Conservation (phyloP, 2,329 filamentous ascomycete species). For the Arachnopeziza araneosa region DNA sequence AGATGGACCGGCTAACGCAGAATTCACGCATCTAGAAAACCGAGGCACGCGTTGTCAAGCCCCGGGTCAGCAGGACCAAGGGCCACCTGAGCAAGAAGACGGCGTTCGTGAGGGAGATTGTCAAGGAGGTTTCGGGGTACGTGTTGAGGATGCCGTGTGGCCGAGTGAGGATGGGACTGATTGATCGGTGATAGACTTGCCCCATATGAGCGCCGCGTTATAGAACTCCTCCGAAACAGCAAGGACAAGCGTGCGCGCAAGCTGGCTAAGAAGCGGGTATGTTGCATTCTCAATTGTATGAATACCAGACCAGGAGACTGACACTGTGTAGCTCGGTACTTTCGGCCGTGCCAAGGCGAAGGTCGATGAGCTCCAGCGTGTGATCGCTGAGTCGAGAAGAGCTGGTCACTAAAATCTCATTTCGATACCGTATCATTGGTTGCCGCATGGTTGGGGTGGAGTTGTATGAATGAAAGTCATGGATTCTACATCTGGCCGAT, state of each 20-base stretch:
- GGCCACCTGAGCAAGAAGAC: slow-evolving; percentile 96
- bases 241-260: slow-evolving; percentile 99
- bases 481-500: slow-evolving; percentile 1
- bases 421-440: slow-evolving; percentile 13
- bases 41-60: slow-evolving; percentile 71
- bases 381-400: slow-evolving; percentile 94
- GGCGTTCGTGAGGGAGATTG: slow-evolving; percentile 92
- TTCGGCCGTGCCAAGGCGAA: slow-evolving; percentile 99
- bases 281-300: slow-evolving; percentile 32
- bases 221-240: slow-evolving; percentile 97
- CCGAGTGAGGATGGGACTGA: neutral
- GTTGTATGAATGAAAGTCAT: slow-evolving; percentile 21
- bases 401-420: slow-evolving; percentile 56
- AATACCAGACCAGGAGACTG: neutral
- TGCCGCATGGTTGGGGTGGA: slow-evolving; percentile 13
- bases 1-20: slow-evolving; percentile 43
- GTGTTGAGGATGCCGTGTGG: slow-evolving; percentile 32
- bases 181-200: slow-evolving; percentile 55
- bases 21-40: slow-evolving; percentile 60
- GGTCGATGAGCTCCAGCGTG: slow-evolving; percentile 97
- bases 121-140: slow-evolving; percentile 96
- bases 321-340: slow-evolving; percentile 75
- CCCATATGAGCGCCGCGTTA: slow-evolving; percentile 96
- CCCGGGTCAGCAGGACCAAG: slow-evolving; percentile 80
- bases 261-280: slow-evolving; percentile 97